A percentile compares a stretch with the other conserved stretches of the same genome.
phyloP scores from a whole-genome alignment of 2,329 filamentous ascomycete species.

The Penicillium crustosum region DNA sequence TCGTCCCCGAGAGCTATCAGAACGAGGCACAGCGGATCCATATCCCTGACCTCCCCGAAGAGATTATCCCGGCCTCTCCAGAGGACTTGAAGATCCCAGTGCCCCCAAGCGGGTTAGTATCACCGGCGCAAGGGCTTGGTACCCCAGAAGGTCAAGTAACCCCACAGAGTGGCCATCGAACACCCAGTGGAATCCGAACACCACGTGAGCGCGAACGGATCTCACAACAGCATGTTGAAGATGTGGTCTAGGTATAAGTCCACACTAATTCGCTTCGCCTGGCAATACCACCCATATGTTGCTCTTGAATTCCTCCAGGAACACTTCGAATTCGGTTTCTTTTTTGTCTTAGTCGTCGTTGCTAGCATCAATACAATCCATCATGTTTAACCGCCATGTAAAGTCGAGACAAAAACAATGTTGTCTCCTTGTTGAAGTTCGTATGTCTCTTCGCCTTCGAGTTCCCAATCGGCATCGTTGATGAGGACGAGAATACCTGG shows the following conservation, averaged over 20 bases:
- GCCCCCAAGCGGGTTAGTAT: slow-evolving; percentile 55
- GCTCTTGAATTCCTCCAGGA: not conserved
- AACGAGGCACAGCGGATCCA: slow-evolving; percentile 90
- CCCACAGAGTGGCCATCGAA: slow-evolving; percentile 42
- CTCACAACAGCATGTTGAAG: slow-evolving; percentile 47
- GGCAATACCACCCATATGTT: not conserved
- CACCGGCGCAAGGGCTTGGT: slow-evolving; percentile 45
- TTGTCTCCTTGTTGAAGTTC: slow-evolving; percentile 79
- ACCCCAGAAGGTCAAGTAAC: slow-evolving; percentile 45
- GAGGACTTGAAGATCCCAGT: slow-evolving; percentile 80
- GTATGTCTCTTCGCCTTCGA: slow-evolving; percentile 91
- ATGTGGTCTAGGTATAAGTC: slow-evolving; percentile 38
- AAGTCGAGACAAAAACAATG: slow-evolving; percentile 91
- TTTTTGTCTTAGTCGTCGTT: not conserved
- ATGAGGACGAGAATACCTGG: slow-evolving; percentile 95
- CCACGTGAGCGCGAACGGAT: slow-evolving; percentile 47
- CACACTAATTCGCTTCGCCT: not conserved
- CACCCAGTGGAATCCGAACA: slow-evolving; percentile 32
- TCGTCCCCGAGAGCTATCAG: slow-evolving; percentile 95
- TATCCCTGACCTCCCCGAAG: slow-evolving; percentile 67
- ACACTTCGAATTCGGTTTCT: not conserved
- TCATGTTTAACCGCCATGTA: slow-evolving; percentile 75
- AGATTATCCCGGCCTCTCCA: slow-evolving; percentile 73
- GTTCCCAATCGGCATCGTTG: slow-evolving; percentile 97
- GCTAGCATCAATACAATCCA: slow-evolving; percentile 2